Percentiles rank a stretch among this genome's conserved stretches.
Conservation (phyloP, 164 flowering plant genomes). For the Aristolochia fimbriata region DNA sequence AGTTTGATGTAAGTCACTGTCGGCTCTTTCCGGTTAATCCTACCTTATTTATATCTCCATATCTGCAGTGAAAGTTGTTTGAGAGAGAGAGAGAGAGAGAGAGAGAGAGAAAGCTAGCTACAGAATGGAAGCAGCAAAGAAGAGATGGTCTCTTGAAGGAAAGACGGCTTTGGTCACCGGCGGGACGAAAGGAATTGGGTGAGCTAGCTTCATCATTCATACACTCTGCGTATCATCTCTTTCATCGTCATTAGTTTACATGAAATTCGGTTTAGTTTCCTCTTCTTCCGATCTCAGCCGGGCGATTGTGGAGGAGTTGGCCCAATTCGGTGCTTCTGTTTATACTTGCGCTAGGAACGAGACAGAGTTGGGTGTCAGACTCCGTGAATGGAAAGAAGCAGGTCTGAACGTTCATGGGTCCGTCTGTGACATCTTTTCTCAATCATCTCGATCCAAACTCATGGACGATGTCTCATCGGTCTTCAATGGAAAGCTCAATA, state of each 20-base stretch:
- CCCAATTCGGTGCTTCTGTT: constrained; percentile 28
- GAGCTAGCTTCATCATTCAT: too few relatives aligned
- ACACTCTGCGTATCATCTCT: too few relatives aligned
- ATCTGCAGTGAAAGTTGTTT: too few relatives aligned
- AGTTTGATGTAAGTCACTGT: too few relatives aligned
- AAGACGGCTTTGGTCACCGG: neutral
- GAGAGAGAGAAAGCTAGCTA: too few relatives aligned
- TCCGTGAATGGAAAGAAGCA: constrained; percentile 23
- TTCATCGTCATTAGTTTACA: too few relatives aligned
- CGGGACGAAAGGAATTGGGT: neutral
- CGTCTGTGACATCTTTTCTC: constrained; percentile 20
- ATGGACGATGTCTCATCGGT: constrained; percentile 16
- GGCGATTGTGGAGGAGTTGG: constrained; percentile 38
- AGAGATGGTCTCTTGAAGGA: constrained; percentile 1
- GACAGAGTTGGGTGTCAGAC: constrained; percentile 14
- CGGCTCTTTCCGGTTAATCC: too few relatives aligned
- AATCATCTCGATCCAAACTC: constrained; percentile 17
- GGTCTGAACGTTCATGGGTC: constrained; percentile 29
- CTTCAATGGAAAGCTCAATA: constrained; percentile 28
- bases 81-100: too few relatives aligned
- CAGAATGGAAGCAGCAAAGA: neutral
- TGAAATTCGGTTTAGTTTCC: too few relatives aligned
- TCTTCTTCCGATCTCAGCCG: constrained; percentile 9
- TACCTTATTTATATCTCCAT: too few relatives aligned
- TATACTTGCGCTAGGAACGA: constrained; percentile 33